Evolutionary conservation across 306 rosid genomes (phyloP).

Genomic region (Urtica urens): DNA sequence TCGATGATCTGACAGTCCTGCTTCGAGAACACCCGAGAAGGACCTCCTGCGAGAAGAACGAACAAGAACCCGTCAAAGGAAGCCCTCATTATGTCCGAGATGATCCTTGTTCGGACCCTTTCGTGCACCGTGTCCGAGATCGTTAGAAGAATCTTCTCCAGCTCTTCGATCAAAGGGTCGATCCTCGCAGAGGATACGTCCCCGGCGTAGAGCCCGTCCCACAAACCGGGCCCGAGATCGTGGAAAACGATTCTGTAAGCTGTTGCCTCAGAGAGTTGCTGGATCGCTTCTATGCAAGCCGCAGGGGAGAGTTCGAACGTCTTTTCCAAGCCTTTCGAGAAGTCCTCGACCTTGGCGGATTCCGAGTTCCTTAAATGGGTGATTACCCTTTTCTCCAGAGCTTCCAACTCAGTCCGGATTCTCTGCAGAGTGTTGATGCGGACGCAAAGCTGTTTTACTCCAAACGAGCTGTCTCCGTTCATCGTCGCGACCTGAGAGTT

Average conservation of each 20-base stretch:
- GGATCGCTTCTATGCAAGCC: slow-evolving; percentile 89
- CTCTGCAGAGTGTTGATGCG: slow-evolving; percentile 86
- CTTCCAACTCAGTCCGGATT: slow-evolving; percentile 75
- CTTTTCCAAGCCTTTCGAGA: slow-evolving; percentile 65
- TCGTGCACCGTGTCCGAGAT: slow-evolving; percentile 67
- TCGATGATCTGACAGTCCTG: slow-evolving; percentile 80
- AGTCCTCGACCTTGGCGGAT: slow-evolving; percentile 78
- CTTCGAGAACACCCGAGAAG: slow-evolving; percentile 65
- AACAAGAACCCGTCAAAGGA: slow-evolving; percentile 90
- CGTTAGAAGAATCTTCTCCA: slow-evolving; percentile 52
- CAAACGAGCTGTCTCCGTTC: slow-evolving; percentile 70
- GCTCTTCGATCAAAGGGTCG: slow-evolving; percentile 68
- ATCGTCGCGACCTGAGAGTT: slow-evolving; percentile 80
- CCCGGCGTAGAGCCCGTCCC: slow-evolving; percentile 81
- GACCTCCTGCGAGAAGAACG: slow-evolving; percentile 97
- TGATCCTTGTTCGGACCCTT: slow-evolving; percentile 66
- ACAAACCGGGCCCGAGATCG: slow-evolving; percentile 62
- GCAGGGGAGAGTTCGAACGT: slow-evolving; percentile 77
- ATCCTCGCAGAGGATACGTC: slow-evolving; percentile 74
- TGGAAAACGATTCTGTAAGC: slow-evolving; percentile 76
- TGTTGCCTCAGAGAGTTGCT: slow-evolving; percentile 78
- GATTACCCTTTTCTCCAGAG: slow-evolving; percentile 75
- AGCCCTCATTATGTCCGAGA: slow-evolving; percentile 90
- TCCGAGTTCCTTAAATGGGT: slow-evolving; percentile 86
- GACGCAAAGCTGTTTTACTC: slow-evolving; percentile 62